These are phyloP conservation scores for Fusarium redolens DNA, from an alignment of 2,329 filamentous ascomycete genomes.

Conservation along the genomic window DNA sequence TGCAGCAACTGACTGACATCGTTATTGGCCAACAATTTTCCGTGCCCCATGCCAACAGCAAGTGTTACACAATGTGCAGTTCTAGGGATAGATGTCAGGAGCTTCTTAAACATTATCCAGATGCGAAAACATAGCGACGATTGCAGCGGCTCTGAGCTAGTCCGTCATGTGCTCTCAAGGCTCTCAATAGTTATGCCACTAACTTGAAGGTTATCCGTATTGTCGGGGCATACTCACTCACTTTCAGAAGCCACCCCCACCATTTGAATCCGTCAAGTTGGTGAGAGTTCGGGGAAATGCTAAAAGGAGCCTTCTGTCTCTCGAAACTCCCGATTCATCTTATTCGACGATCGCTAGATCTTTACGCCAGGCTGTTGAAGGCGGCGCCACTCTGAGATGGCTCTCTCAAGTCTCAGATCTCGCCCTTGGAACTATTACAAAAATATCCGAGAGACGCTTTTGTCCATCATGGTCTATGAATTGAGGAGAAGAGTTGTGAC, in stretches of 20 bases:
- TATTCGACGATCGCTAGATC: not conserved
- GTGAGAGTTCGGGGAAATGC: not conserved
- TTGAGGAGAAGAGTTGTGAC: constrained; percentile 7
- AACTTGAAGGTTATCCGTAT: not conserved
- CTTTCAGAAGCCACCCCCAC: not conserved
- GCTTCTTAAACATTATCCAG: not conserved
- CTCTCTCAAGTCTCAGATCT: constrained; percentile 35
- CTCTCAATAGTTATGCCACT: not conserved
- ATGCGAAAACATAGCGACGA: not conserved
- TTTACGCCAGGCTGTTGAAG: constrained; percentile 2
- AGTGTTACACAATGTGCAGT: constrained; percentile 11
- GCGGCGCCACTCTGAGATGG: constrained; percentile 25
- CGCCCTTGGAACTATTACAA: constrained; percentile 23
- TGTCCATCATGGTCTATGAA: constrained; percentile 3
- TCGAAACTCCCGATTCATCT: not conserved
- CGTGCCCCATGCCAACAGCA: constrained; percentile 17
- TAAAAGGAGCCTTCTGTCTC: not conserved
- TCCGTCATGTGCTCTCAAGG: not conserved
- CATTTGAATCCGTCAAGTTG: not conserved
- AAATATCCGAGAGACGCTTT: constrained; percentile 39
- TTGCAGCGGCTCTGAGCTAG: not conserved
- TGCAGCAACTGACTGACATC: constrained; percentile 14
- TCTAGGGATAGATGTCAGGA: constrained; percentile 1
- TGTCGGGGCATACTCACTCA: not conserved
- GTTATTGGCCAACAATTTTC: constrained; percentile 35